Percentiles rank a stretch among this genome's conserved stretches.
phyloP scores from a whole-genome alignment of 1,139 yeast species.

The Scheffersomyces parashehatae region DNA sequence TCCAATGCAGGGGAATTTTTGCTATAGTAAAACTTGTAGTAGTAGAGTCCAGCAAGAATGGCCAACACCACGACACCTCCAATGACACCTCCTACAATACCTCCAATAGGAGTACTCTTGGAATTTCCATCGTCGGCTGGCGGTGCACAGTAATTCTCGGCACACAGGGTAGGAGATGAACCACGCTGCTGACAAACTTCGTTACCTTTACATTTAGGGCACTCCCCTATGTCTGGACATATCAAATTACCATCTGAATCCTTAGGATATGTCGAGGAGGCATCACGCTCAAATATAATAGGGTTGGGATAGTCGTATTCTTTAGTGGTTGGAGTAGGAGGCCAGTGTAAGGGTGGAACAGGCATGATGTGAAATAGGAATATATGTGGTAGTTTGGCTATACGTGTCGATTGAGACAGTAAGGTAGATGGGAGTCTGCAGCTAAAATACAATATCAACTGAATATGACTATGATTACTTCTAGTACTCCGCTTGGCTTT shows the following conservation, averaged over 20 bases:
- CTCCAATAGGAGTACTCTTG: slow-evolving; percentile 42
- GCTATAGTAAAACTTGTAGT: slow-evolving; percentile 25
- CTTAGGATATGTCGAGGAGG: slow-evolving; percentile 13
- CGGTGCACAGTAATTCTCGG: slow-evolving; percentile 52
- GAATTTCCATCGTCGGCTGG: slow-evolving; percentile 5
- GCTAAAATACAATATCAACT: too few relatives aligned
- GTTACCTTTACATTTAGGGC: slow-evolving; percentile 57
- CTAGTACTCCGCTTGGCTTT: too few relatives aligned
- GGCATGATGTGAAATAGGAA: too few relatives aligned
- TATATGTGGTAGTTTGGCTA: too few relatives aligned
- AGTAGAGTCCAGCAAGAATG: slow-evolving; percentile 31
- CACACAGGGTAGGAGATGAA: slow-evolving; percentile 59
- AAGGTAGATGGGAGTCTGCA: too few relatives aligned
- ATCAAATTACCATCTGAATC: slow-evolving; percentile 45
- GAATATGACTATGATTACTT: too few relatives aligned
- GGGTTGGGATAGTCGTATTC: not conserved
- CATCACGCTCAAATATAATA: slow-evolving; percentile 3
- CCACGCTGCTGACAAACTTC: slow-evolving; percentile 54
- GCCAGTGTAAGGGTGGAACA: not conserved
- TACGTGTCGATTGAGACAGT: too few relatives aligned
- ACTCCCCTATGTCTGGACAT: slow-evolving; percentile 44
- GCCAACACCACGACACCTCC: slow-evolving; percentile 48
- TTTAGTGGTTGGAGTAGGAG: not conserved
- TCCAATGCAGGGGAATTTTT: slow-evolving; percentile 18
- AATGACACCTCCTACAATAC: slow-evolving; percentile 64